Base-by-base conservation (phyloP, 495 filamentous ascomycete species). In the Wilcoxina mikolae region DNA sequence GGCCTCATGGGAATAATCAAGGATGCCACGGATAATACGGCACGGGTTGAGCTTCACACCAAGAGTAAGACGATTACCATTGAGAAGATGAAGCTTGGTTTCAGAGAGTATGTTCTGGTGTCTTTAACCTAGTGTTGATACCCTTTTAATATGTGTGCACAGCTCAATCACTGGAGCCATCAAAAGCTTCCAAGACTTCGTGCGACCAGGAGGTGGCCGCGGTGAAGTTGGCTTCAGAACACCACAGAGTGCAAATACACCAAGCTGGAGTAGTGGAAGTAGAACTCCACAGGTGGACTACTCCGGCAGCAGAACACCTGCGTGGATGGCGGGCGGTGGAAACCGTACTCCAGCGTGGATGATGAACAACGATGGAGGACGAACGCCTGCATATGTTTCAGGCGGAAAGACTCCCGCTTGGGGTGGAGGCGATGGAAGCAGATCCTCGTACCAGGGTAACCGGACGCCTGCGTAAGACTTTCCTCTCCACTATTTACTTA, bases 1-100 rank as follows among this genome's bases (percentile, higher is more conserved):
- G 91, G 90, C 48, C 72, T 95, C 12, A 74, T 99, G 45, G 93
- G 93, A 58, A 94, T 94, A 53, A 85, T 99, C 59, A 94, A 93
- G 62, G 87, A 96, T 64, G 79, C 93, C 0, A 89, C 84, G 0
- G 87, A 93, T 55, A 76, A 74, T 0, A 79, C 83, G 57, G 90
- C 85, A 26, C 81, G 87, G 20, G 83, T 99, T 31, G 93, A 96
- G 68, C 73, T 99, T 24, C 89, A 95, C 68, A 84, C 87, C 22
- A 91, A 89, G 69, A 82, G 78, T 69, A 95, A 94, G 73, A 78
- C 81, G 4, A 80, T 96, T 50, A 82, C 80, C 15, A 77, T 96
- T 26, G 74, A 77, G 2, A 91, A 90, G 67, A 80, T 83, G 3
- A 75, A 80, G 51, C 71, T 96, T 7, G 74, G 75, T 1, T 82